These are phyloP conservation scores for Claviceps pazoutovae DNA, from an alignment of 2,329 filamentous ascomycete species.

Conservation along the genomic window DNA sequence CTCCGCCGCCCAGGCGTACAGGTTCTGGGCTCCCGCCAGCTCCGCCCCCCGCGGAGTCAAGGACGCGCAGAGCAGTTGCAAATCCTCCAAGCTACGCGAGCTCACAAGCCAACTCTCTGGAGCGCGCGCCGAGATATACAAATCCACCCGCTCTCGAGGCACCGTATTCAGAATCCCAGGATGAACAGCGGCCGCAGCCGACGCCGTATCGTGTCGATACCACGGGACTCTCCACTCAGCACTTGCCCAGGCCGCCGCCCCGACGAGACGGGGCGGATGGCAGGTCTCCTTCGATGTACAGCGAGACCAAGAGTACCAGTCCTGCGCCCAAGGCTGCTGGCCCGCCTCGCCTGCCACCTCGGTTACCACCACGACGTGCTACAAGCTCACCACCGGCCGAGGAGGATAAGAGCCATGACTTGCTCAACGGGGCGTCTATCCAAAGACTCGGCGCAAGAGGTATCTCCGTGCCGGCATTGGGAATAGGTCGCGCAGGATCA, in stretches of 20 bases:
- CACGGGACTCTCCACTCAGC: slow-evolving; percentile 53
- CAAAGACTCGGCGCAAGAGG: slow-evolving; percentile 58
- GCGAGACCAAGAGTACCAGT: slow-evolving; percentile 9
- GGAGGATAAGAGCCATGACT: neutral
- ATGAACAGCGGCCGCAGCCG: slow-evolving; percentile 31
- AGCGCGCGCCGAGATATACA: slow-evolving; percentile 23
- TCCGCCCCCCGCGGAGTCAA: slow-evolving; percentile 8
- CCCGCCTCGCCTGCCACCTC: slow-evolving; percentile 42
- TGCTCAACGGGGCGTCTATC: slow-evolving; percentile 43
- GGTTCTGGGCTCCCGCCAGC: slow-evolving; percentile 21
- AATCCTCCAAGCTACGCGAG: slow-evolving; percentile 22
- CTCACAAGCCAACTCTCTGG: slow-evolving; percentile 11
- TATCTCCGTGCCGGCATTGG: slow-evolving; percentile 63
- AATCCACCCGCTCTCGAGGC: neutral
- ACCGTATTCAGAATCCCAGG: neutral
- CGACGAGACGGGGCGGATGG: slow-evolving; percentile 30
- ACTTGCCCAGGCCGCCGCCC: slow-evolving; percentile 57
- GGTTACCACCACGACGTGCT: slow-evolving; percentile 13
- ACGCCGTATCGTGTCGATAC: slow-evolving; percentile 57
- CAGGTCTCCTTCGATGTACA: slow-evolving; percentile 16
- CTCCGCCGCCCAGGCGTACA: slow-evolving; percentile 58
- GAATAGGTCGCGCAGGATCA: slow-evolving; percentile 42
- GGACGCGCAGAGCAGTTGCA: slow-evolving; percentile 14
- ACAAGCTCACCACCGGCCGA: slow-evolving; percentile 7
- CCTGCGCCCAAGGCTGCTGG: slow-evolving; percentile 16